These are phyloP conservation scores for Miamiensis avidus DNA, from an alignment of 169 alveolate genomes.

Conservation along the genomic window DNA sequence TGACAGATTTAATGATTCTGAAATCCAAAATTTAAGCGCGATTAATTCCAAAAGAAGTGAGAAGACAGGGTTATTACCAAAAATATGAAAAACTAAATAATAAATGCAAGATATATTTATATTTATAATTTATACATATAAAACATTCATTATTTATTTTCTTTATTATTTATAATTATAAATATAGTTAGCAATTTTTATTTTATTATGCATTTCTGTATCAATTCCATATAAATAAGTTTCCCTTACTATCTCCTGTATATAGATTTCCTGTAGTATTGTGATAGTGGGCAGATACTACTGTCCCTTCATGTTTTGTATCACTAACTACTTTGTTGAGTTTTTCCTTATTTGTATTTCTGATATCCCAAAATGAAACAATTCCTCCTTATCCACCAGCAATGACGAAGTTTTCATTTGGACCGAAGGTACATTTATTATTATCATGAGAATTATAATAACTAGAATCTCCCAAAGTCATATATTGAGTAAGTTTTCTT, in stretches of 20 bases:
- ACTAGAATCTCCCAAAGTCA: slow-evolving; percentile 17
- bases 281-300: slow-evolving; percentile 27
- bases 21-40: too few relatives aligned
- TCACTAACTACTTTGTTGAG: slow-evolving; percentile 7
- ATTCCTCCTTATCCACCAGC: slow-evolving; percentile 41
- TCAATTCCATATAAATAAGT: slow-evolving; percentile 42
- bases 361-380: slow-evolving; percentile 7
- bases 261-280: slow-evolving; percentile 32
- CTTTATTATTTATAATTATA: too few relatives aligned
- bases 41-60: too few relatives aligned
- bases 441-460: slow-evolving; percentile 37
- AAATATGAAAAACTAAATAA: too few relatives aligned
- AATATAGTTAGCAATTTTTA: too few relatives aligned
- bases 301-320: slow-evolving; percentile 32
- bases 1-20: too few relatives aligned
- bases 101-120: too few relatives aligned
- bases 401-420: slow-evolving; percentile 37
- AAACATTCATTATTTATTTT: too few relatives aligned
- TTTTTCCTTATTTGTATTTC: slow-evolving; percentile 5
- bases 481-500: slow-evolving; percentile 24
- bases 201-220: too few relatives aligned
- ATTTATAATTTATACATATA: too few relatives aligned
- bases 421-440: slow-evolving; percentile 37
- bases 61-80: too few relatives aligned
- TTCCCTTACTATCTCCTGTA: slow-evolving; percentile 44